These are phyloP conservation scores for Lenzites betulinus DNA, from an alignment of 768 basidiomycete genomes.

Conservation along the genomic window DNA sequence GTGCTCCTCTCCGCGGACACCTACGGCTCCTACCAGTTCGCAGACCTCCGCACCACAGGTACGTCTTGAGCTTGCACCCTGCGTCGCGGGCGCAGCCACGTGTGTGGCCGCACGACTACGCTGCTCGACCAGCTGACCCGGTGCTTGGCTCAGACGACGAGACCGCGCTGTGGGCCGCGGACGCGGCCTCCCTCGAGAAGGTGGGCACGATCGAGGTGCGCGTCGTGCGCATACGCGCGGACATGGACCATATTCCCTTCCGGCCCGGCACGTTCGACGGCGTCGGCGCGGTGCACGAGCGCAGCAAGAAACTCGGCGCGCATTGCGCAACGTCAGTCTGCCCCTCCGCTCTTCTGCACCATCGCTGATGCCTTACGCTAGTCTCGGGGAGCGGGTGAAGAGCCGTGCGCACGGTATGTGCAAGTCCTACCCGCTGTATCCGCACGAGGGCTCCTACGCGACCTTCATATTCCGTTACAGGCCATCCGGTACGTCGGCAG, in stretches of 20 bases:
- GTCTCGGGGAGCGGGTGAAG: slow-evolving; percentile 8
- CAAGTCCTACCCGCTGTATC: background rate
- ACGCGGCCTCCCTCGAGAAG: background rate
- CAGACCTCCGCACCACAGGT: slow-evolving; percentile 12
- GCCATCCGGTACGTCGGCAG: slow-evolving; percentile 11
- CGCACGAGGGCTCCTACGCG: slow-evolving; percentile 5
- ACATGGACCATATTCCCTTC: background rate
- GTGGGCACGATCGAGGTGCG: slow-evolving; percentile 10
- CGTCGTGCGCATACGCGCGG: background rate
- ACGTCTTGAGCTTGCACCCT: no score
- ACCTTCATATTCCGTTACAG: slow-evolving; percentile 21
- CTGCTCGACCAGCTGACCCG: no score
- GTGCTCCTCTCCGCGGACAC: background rate
- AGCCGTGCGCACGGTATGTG: background rate
- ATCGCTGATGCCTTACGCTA: no score
- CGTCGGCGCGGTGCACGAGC: slow-evolving; percentile 21
- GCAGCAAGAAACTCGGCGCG: slow-evolving; percentile 24
- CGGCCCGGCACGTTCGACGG: background rate
- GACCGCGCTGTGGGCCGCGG: background rate
- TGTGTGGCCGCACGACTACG: no score
- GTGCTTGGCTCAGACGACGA: slow-evolving; percentile 11
- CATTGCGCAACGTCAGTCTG: slow-evolving; percentile 18
- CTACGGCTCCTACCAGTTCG: slow-evolving; percentile 10
- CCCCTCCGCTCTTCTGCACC: background rate
- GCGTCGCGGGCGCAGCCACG: no score